Conservation (phyloP, 2,329 filamentous ascomycete species). For the Blastomyces emzantsi region DNA sequence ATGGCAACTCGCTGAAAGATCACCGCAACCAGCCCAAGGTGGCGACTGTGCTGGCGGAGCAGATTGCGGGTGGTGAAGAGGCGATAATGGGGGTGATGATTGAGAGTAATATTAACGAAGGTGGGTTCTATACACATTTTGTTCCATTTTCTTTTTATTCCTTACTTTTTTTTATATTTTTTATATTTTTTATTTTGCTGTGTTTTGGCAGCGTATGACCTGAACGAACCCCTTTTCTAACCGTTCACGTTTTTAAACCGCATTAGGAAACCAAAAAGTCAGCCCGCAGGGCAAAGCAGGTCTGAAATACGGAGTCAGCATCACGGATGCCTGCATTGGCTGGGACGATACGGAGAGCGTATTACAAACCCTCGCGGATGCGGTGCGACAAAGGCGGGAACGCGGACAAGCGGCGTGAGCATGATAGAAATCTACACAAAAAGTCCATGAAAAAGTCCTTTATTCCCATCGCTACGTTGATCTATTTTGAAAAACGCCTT, state of each 20-base stretch:
- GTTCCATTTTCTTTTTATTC: background rate
- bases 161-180: background rate
- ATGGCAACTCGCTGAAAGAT: conserved; percentile 92
- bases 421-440: background rate
- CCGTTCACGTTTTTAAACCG: background rate
- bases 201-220: background rate
- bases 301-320: conserved; percentile 88
- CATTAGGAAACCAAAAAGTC: conserved; percentile 70
- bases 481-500: no score
- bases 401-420: background rate
- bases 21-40: conserved; percentile 98
- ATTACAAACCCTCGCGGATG: conserved; percentile 66
- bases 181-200: background rate
- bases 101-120: conserved; percentile 93
- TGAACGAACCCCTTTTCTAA: background rate
- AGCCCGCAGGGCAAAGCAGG: conserved; percentile 74
- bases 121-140: conserved; percentile 37
- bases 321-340: conserved; percentile 93
- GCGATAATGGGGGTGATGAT: conserved; percentile 98
- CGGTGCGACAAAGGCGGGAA: conserved; percentile 57
- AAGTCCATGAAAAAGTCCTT: background rate
- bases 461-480: no score
- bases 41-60: conserved; percentile 67
- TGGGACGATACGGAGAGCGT: conserved; percentile 84
- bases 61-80: conserved; percentile 74